Conservation (phyloP, 352 stramenopile genomes). For the Phytopythium aichiense region DNA sequence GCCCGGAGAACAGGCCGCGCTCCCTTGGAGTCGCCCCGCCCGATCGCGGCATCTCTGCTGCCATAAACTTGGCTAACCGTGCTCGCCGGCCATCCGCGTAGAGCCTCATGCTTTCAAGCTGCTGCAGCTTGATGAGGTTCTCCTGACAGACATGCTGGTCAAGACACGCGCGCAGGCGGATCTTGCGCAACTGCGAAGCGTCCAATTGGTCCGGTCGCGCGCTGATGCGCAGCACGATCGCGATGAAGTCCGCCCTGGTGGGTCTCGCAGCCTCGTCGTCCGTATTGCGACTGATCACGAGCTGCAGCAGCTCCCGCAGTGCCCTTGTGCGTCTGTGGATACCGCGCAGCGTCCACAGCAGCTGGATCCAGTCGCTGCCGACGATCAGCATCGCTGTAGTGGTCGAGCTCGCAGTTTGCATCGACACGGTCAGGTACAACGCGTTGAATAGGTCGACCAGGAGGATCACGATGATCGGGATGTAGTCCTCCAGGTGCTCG, state of each 20-base stretch:
- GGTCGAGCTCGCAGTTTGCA: conserved; percentile 20
- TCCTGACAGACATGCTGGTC: background rate
- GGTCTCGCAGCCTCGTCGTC: background rate
- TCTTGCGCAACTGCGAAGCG: conserved; percentile 3
- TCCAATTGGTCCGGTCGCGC: conserved; percentile 1
- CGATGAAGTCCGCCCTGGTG: background rate
- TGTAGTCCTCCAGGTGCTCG: conserved; percentile 19
- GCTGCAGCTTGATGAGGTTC: background rate
- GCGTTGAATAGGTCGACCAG: conserved; percentile 27
- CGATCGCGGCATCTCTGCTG: background rate
- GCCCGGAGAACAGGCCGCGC: conserved; percentile 1
- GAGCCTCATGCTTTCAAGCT: conserved; percentile 1
- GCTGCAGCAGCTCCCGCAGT: background rate
- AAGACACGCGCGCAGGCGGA: conserved; percentile 4
- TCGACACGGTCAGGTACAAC: conserved; percentile 19
- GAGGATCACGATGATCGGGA: conserved; percentile 24
- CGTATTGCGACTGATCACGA: background rate
- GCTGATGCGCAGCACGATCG: conserved; percentile 7
- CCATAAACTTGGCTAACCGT: conserved; percentile 4
- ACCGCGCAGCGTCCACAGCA: conserved; percentile 1
- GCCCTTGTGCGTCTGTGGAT: conserved; percentile 1
- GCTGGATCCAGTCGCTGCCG: conserved; percentile 1
- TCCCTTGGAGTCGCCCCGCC: background rate
- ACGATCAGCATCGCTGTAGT: conserved; percentile 4
- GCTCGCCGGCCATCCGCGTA: conserved; percentile 1